Evolutionary conservation across 257 asterid species (phyloP).

Genomic region (Solanum sejunctum): DNA sequence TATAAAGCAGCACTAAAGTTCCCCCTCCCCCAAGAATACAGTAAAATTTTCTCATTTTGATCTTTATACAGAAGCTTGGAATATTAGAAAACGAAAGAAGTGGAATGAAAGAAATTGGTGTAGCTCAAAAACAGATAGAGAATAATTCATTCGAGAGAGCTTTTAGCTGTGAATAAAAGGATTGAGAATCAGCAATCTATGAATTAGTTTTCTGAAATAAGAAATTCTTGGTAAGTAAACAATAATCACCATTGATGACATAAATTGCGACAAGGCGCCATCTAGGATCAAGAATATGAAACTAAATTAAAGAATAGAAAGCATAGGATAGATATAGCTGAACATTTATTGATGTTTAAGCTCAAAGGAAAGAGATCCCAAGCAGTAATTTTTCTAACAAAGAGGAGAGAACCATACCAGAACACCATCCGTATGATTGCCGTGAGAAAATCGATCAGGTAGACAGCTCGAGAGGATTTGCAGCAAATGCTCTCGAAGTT

Average conservation of each 20-base stretch:
- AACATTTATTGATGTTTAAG: not conserved
- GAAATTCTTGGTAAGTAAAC: not conserved
- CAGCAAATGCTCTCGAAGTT: conserved; percentile 42
- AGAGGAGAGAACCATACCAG: conserved; percentile 37
- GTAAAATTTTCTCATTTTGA: not conserved
- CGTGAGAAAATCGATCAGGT: conserved; percentile 52
- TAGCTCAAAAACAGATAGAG: not conserved
- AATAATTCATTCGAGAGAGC: not conserved
- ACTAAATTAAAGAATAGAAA: not conserved
- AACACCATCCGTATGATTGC: conserved; percentile 51
- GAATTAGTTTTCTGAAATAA: not conserved
- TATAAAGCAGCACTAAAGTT: not conserved
- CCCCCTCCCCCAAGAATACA: not conserved
- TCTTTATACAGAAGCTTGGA: not conserved
- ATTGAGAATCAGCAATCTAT: not conserved
- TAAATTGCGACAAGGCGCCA: not conserved
- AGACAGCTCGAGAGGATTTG: conserved; percentile 75
- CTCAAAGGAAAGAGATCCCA: not conserved
- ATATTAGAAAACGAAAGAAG: not conserved
- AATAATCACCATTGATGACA: not conserved
- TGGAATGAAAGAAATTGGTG: not conserved
- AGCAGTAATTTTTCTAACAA: not conserved
- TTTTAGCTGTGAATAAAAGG: not conserved
- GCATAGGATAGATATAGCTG: not conserved
- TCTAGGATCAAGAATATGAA: not conserved